phyloP scores from a whole-genome alignment of 176 grass and related monocot genomes.

The Urochloa ruziziensis region DNA sequence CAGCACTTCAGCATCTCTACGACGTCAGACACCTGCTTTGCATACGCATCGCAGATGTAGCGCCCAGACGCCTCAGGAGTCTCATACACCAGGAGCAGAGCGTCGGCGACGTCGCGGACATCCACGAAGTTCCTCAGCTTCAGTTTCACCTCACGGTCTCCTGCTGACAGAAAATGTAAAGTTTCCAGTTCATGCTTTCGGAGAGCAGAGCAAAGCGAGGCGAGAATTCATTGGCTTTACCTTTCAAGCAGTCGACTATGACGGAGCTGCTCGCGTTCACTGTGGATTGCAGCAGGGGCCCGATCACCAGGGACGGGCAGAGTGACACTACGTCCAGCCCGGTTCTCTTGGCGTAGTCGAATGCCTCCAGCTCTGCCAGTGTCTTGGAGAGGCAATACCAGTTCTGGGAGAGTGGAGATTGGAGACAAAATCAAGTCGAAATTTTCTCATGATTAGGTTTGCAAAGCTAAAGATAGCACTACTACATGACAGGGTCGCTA shows the following conservation, averaged over 20 bases:
- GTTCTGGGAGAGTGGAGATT: conserved; percentile 23
- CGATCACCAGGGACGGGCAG: conserved; percentile 56
- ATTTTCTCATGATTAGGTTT: background rate
- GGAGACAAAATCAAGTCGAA: background rate
- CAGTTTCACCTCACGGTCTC: conserved; percentile 23
- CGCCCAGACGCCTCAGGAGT: conserved; percentile 59
- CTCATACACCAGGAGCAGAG: conserved; percentile 69
- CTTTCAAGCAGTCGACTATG: conserved; percentile 57
- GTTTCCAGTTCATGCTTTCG: too few relatives aligned
- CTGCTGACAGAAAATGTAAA: background rate
- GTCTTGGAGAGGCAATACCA: conserved; percentile 69
- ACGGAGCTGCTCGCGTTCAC: conserved; percentile 63
- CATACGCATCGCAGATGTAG: conserved; percentile 38
- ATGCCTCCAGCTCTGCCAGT: conserved; percentile 53
- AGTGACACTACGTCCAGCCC: conserved; percentile 54
- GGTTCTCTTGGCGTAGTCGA: conserved; percentile 39
- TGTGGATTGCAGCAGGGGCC: conserved; percentile 58
- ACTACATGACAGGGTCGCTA: background rate
- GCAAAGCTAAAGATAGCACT: background rate
- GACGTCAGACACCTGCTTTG: conserved; percentile 32
- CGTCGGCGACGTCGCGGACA: conserved; percentile 63
- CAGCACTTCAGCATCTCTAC: conserved; percentile 44
- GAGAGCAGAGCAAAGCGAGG: background rate
- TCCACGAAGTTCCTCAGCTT: conserved; percentile 50
- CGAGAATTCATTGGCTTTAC: background rate